Base-by-base conservation (phyloP, 495 filamentous ascomycete genomes). In the Penicillium samsonianum region DNA sequence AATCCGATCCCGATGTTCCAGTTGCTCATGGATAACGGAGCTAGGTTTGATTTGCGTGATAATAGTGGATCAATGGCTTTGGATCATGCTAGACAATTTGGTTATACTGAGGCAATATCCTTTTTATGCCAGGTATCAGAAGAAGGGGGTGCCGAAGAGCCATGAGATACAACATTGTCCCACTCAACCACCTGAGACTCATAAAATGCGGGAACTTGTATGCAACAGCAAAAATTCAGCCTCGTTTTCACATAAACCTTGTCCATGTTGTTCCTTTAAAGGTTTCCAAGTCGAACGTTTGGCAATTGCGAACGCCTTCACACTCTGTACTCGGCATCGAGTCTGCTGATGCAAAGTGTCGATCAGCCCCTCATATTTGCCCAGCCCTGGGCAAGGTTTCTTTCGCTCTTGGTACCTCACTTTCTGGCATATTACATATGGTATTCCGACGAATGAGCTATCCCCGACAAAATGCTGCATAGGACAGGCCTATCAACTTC, bases 1-100 rank as follows among this genome's bases (percentile, higher is more conserved):
- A 12, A 10, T 22, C 49, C 2, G 11, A 45, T 26, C 8, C 26
- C n/a, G 51, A 48, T 14, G 14, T 53, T 59, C 4, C 25, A 50
- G 17, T 30, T 61, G 3, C 46, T 69, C 16, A 3, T 64, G 14
- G 17, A 51, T 0, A 46, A 31, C 3, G 59, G 54, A 0, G 66
- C 66, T 11, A 30, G 62, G 44, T 2, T 53, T 5, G 20, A 60
- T 11, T 4, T 55, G 1, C 37, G 30, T 19, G 58, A 64, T 44
- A 0, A 7, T 12, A 12, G 38, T 16, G 53, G 33, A 3, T 10
- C 14, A 12, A 60, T 52, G 1, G 51, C 38, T 33, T 26, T 59
- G 3, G 57, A 59, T 16, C 40, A 43, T 31, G 56, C 56, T 0
- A 23, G 5, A 5, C 28, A 11, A 9, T 10, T 6, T 17, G 25